Evolutionary conservation across 306 rosid genomes (phyloP).

Genomic region (Acacia melanoxylon): DNA sequence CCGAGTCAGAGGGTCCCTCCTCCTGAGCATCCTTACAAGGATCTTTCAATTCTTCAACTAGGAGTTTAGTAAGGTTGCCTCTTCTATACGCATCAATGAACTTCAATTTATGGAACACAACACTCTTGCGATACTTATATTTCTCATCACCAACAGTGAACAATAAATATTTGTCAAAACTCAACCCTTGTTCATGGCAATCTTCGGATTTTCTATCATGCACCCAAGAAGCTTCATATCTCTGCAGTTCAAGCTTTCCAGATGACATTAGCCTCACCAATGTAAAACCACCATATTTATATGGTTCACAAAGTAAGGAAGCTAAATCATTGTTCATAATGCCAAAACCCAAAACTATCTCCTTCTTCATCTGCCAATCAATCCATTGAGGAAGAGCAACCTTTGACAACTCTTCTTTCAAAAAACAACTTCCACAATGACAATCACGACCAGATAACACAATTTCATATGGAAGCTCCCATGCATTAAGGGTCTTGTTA

Average conservation of each 20-base stretch:
- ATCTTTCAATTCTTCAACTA: conserved; percentile 33
- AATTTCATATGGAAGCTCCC: conserved; percentile 66
- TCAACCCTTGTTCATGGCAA: conserved; percentile 33
- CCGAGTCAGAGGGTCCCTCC: conserved; percentile 30
- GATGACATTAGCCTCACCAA: conserved; percentile 63
- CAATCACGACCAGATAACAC: conserved; percentile 49
- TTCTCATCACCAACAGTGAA: conserved; percentile 42
- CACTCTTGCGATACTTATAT: conserved; percentile 41
- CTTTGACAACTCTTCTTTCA: conserved; percentile 57
- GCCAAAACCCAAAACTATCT: conserved; percentile 66
- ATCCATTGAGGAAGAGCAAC: conserved; percentile 71
- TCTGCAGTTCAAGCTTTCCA: conserved; percentile 69
- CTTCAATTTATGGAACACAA: conserved; percentile 49
- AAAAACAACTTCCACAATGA: conserved; percentile 58
- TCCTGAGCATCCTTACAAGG: not conserved
- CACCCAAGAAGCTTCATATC: conserved; percentile 55
- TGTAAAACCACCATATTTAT: conserved; percentile 68
- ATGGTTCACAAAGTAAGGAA: conserved; percentile 44
- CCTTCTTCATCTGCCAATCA: conserved; percentile 76
- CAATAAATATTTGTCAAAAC: conserved; percentile 41
- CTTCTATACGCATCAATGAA: conserved; percentile 50
- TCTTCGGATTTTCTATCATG: conserved; percentile 29
- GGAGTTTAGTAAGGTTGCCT: conserved; percentile 43
- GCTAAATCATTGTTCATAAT: conserved; percentile 49
- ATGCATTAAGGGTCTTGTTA: conserved; percentile 46